Percentiles rank a stretch among this genome's conserved stretches.
These are phyloP conservation scores for Bryopsis sp. DNA, from an alignment of 139 green algal species.

Conservation along the genomic window DNA sequence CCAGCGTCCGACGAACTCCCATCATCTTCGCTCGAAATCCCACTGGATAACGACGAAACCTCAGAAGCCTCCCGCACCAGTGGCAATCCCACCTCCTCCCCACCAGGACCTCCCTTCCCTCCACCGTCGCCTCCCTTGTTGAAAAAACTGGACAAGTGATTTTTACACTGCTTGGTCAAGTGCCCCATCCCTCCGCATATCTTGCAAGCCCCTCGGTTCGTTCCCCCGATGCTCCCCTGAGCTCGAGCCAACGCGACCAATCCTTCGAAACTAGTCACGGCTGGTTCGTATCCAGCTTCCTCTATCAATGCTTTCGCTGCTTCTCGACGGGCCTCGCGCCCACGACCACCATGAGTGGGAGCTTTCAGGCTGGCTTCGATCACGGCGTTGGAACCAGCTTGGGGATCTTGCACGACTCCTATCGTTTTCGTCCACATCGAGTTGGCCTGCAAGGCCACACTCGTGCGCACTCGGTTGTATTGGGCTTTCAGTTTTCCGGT, in stretches of 20 bases:
- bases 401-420: slow-evolving; percentile 41
- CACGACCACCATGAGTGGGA: slow-evolving; percentile 33
- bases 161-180: slow-evolving; percentile 81
- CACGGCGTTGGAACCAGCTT: slow-evolving; percentile 48
- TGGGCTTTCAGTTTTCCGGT: slow-evolving; percentile 39
- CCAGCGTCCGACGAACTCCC: not conserved
- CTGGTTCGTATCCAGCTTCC: slow-evolving; percentile 58
- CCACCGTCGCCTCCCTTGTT: not conserved
- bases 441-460: slow-evolving; percentile 57
- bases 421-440: slow-evolving; percentile 79
- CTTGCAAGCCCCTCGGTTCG: slow-evolving; percentile 63
- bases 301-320: slow-evolving; percentile 53
- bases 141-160: slow-evolving; percentile 23
- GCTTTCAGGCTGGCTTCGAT: slow-evolving; percentile 67
- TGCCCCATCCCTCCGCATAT: slow-evolving; percentile 74
- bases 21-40: not conserved
- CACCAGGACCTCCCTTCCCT: not conserved
- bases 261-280: slow-evolving; percentile 49
- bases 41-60: not conserved
- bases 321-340: slow-evolving; percentile 37
- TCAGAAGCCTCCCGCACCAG: not conserved
- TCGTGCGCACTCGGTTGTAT: slow-evolving; percentile 33
- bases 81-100: not conserved
- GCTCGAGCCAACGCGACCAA: slow-evolving; percentile 59
- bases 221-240: slow-evolving; percentile 41